Conservation (phyloP, 2,329 filamentous ascomycete genomes). For the Fusarium anguioides region DNA sequence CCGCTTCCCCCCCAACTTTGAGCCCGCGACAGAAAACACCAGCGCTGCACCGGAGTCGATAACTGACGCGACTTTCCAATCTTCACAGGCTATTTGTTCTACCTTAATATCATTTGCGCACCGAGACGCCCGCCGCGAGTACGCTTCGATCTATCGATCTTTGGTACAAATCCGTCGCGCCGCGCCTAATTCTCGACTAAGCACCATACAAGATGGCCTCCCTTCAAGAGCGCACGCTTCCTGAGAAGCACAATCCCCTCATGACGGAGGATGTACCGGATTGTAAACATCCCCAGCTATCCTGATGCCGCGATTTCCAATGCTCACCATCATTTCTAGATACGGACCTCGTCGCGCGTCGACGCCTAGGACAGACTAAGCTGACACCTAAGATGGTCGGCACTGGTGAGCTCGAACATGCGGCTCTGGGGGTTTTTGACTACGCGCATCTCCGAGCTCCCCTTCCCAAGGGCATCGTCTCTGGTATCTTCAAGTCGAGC, state of each 20-base stretch:
- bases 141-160: conserved; percentile 30
- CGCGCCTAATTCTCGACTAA: conserved; percentile 39
- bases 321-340: conserved; percentile 61
- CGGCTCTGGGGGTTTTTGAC: conserved; percentile 86
- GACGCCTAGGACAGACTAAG: conserved; percentile 92
- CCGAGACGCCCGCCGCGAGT: conserved; percentile 22
- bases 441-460: conserved; percentile 96
- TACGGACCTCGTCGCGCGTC: conserved; percentile 80
- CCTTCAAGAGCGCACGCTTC: conserved; percentile 60
- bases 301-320: conserved; percentile 21
- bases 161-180: conserved; percentile 35
- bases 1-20: conserved; percentile 26
- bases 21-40: conserved; percentile 23
- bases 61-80: conserved; percentile 33
- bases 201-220: conserved; percentile 55
- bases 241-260: conserved; percentile 72
- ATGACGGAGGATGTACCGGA: conserved; percentile 72
- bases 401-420: conserved; percentile 77
- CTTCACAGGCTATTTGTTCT: conserved; percentile 16
- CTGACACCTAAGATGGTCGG: conserved; percentile 84
- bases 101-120: conserved; percentile 30
- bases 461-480: conserved; percentile 88
- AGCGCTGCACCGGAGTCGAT: conserved; percentile 17
- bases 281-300: conserved; percentile 59
- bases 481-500: conserved; percentile 90